phyloP scores from a whole-genome alignment of 148 eudicot species.

The Hydrangea macrophylla region DNA sequence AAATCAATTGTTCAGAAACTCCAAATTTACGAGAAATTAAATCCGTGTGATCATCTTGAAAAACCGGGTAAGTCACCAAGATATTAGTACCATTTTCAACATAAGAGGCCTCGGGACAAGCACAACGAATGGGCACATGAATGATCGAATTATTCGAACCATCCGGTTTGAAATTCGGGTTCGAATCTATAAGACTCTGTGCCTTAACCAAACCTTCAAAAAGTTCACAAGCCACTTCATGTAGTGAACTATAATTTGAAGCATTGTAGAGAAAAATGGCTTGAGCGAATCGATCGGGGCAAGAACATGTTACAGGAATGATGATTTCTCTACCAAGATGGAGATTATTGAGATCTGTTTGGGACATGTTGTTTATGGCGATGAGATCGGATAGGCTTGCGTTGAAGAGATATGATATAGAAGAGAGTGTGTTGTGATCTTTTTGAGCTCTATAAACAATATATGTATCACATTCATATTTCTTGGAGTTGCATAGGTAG shows the following conservation, averaged over 20 bases:
- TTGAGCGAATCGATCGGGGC: slow-evolving; percentile 19
- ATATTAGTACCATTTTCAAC: slow-evolving; percentile 2
- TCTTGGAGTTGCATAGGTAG: slow-evolving; percentile 21
- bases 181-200: slow-evolving; percentile 13
- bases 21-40: slow-evolving; percentile 25
- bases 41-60: slow-evolving; percentile 11
- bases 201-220: slow-evolving; percentile 29
- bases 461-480: slow-evolving; percentile 6
- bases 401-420: slow-evolving; percentile 16
- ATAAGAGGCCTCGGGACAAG: slow-evolving; percentile 19
- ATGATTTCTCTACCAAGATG: slow-evolving; percentile 19
- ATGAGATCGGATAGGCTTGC: background rate
- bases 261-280: slow-evolving; percentile 13
- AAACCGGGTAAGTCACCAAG: slow-evolving; percentile 28
- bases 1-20: slow-evolving; percentile 13
- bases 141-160: background rate
- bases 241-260: background rate
- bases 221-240: slow-evolving; percentile 20
- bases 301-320: slow-evolving; percentile 22
- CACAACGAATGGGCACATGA: slow-evolving; percentile 27
- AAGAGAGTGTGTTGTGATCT: slow-evolving; percentile 7
- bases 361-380: slow-evolving; percentile 8
- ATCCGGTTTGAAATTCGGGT: background rate
- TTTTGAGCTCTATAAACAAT: slow-evolving; percentile 20
- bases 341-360: background rate